A percentile compares a stretch with the other conserved stretches of the same genome.
Conservation (phyloP, 345 rosid genomes). For the Pistacia atlantica region DNA sequence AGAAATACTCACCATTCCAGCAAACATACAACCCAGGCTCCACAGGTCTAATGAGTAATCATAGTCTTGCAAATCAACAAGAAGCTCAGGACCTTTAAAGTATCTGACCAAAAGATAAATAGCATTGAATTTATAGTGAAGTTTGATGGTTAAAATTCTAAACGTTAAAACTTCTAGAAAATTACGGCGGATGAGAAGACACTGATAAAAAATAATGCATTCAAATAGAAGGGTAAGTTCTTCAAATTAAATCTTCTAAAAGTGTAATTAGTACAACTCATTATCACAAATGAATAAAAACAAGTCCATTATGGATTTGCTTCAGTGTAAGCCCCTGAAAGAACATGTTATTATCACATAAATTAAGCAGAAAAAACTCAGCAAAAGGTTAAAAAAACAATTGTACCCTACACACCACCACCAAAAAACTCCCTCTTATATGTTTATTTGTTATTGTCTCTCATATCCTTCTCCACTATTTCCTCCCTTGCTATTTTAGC, state of each 20-base stretch:
- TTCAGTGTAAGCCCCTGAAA: neutral
- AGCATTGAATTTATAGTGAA: neutral
- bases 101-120: slow-evolving; percentile 50
- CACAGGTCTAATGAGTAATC: slow-evolving; percentile 97
- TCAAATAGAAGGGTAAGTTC: neutral
- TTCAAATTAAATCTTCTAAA: neutral
- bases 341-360: neutral
- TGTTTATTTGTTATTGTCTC: too few species aligned
- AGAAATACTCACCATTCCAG: slow-evolving; percentile 77
- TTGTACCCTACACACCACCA: too few species aligned
- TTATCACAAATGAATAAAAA: neutral
- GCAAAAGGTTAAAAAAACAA: too few species aligned
- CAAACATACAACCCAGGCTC: slow-evolving; percentile 99
- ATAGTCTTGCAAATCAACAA: slow-evolving; percentile 96
- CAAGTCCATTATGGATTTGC: neutral
- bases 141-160: neutral
- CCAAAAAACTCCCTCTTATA: neutral
- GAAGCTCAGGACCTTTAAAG: slow-evolving; percentile 98
- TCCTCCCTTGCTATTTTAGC: neutral
- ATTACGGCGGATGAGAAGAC: too few species aligned
- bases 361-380: neutral
- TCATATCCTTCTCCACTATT: too few species aligned
- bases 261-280: neutral
- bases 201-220: too few species aligned
- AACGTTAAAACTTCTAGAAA: neutral